Evolutionary conservation across 441 rosid species (phyloP).

Genomic region (Mallotus repandus): DNA sequence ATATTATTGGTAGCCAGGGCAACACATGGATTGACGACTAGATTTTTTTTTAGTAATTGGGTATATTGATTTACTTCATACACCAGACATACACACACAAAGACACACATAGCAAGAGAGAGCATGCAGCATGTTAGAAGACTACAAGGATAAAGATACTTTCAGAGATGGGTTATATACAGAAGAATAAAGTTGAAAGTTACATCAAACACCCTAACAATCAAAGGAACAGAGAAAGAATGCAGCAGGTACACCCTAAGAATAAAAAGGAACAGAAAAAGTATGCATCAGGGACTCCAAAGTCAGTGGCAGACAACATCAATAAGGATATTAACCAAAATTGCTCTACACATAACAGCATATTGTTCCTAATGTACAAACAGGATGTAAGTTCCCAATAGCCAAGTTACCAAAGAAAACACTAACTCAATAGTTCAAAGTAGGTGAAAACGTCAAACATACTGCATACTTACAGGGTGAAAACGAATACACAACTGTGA

Average conservation of each 20-base stretch:
- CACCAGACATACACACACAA: neutral
- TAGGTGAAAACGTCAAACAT: constrained; percentile 12
- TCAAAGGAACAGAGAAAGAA: neutral
- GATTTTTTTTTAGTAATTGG: too few species aligned
- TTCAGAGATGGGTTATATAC: neutral
- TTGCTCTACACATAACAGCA: neutral
- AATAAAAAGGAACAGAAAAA: neutral
- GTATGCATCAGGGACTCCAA: neutral
- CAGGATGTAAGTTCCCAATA: neutral
- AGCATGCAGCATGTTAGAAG: too few species aligned
- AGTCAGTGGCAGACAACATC: neutral
- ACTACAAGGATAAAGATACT: constrained; percentile 1
- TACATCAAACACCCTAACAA: neutral
- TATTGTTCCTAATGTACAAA: neutral
- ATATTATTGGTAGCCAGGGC: too few species aligned
- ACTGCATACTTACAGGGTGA: constrained; percentile 71
- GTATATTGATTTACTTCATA: neutral
- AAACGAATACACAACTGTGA: constrained; percentile 87
- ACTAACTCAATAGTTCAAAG: constrained; percentile 6
- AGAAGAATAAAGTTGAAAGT: neutral
- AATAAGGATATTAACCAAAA: neutral
- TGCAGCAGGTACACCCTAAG: neutral
- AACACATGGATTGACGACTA: too few species aligned
- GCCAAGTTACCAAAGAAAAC: neutral
- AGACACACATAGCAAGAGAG: neutral